phyloP scores from a whole-genome alignment of 805 yeast species.

The Sporopachydermia quercuum region DNA sequence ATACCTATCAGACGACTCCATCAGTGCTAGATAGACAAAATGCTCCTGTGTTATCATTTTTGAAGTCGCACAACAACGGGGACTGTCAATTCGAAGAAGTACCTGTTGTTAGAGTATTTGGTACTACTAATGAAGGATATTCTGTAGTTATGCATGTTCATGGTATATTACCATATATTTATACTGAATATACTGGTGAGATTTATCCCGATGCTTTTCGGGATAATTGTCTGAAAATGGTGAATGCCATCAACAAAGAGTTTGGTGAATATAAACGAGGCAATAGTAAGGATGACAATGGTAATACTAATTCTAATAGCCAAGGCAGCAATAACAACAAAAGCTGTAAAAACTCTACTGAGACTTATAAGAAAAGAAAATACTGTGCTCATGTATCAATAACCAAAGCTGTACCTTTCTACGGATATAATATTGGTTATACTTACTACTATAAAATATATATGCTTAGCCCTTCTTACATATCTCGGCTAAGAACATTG shows the following conservation, averaged over 20 bases:
- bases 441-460: constrained; percentile 53
- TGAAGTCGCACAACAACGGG: constrained; percentile 5
- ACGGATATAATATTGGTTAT: constrained; percentile 66
- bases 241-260: constrained; percentile 13
- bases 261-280: constrained; percentile 15
- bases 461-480: constrained; percentile 46
- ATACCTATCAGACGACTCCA: constrained; percentile 14
- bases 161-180: constrained; percentile 73
- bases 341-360: background rate
- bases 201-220: constrained; percentile 9
- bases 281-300: constrained; percentile 5
- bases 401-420: constrained; percentile 67
- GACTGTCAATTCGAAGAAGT: constrained; percentile 30
- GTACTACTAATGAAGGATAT: constrained; percentile 47
- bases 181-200: constrained; percentile 41
- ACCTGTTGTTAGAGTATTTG: constrained; percentile 70
- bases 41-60: constrained; percentile 10
- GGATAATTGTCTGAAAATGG: constrained; percentile 8
- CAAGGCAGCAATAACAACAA: constrained; percentile 10
- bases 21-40: constrained; percentile 4
- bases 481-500: constrained; percentile 37
- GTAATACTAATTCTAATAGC: background rate
- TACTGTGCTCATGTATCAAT: constrained; percentile 46
- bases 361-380: constrained; percentile 13
- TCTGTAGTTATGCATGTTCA: constrained; percentile 60